Conservation (phyloP, 192 early-diverging fungal genomes). For the Lunasporangiospora selenospora region DNA sequence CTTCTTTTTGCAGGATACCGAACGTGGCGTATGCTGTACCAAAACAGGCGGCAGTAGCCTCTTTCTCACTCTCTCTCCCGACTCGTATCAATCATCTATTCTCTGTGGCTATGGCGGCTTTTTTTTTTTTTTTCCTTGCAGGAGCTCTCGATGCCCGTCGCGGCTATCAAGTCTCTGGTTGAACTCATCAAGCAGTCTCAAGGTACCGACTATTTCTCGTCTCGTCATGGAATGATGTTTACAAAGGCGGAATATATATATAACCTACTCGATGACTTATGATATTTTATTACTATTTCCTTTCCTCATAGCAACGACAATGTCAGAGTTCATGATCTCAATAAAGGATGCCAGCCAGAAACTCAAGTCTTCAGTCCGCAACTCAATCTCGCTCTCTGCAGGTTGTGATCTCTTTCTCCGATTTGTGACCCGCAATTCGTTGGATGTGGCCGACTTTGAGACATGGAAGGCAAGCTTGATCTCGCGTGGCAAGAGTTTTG, state of each 20-base stretch:
- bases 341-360: constrained; percentile 68
- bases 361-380: constrained; percentile 72
- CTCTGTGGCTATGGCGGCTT: background rate
- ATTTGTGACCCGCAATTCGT: constrained; percentile 65
- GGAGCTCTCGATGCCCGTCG: constrained; percentile 78
- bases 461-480: constrained; percentile 73
- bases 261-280: background rate
- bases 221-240: background rate
- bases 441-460: constrained; percentile 76
- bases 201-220: constrained; percentile 50
- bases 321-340: constrained; percentile 87
- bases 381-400: constrained; percentile 83
- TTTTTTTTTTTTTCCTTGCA: constrained; percentile 9
- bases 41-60: too few relatives aligned
- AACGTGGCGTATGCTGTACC: too few relatives aligned
- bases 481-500: constrained; percentile 72
- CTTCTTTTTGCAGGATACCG: too few relatives aligned
- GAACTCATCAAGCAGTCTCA: constrained; percentile 68
- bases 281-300: background rate
- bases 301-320: constrained; percentile 75
- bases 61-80: background rate
- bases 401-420: constrained; percentile 88
- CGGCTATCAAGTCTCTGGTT: constrained; percentile 75
- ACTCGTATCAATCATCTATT: background rate
- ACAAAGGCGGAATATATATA: background rate